These are phyloP conservation scores for Aspergillus affinis DNA, from an alignment of 495 filamentous ascomycete genomes.

Conservation along the genomic window DNA sequence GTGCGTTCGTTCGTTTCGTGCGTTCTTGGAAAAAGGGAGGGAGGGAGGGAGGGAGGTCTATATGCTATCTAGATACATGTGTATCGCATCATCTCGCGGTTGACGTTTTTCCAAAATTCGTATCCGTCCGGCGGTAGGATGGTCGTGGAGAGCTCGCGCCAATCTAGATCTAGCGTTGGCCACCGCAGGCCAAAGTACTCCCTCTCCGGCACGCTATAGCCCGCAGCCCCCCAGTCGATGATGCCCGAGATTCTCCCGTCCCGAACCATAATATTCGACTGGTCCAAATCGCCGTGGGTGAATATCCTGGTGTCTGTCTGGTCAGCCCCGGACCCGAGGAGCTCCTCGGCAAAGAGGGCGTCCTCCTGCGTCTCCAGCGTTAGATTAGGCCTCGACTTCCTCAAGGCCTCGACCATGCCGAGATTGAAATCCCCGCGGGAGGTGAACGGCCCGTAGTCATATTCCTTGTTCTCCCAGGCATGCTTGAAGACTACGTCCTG, in stretches of 20 bases:
- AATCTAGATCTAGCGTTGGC: slow-evolving; percentile 13
- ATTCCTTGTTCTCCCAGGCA: slow-evolving; percentile 15
- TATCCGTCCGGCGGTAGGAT: slow-evolving; percentile 8
- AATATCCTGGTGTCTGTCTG: slow-evolving; percentile 11
- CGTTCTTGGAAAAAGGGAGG: too few relatives aligned
- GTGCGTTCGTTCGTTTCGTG: not conserved
- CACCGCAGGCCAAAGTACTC: slow-evolving; percentile 19
- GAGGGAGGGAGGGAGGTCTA: not conserved
- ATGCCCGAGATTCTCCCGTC: slow-evolving; percentile 12
- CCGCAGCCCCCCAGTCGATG: slow-evolving; percentile 23
- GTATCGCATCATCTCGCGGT: slow-evolving; percentile 13
- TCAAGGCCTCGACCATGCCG: slow-evolving; percentile 23
- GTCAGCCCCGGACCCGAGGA: slow-evolving; percentile 13
- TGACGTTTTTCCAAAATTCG: slow-evolving; percentile 8
- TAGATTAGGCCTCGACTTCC: slow-evolving; percentile 13
- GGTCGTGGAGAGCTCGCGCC: slow-evolving; percentile 10
- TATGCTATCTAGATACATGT: slow-evolving; percentile 4
- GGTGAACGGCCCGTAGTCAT: slow-evolving; percentile 22
- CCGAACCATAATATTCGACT: slow-evolving; percentile 14
- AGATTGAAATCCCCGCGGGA: slow-evolving; percentile 20
- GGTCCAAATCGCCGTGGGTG: slow-evolving; percentile 22
- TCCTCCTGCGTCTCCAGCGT: slow-evolving; percentile 12
- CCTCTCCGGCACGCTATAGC: slow-evolving; percentile 19
- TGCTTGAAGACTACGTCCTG: slow-evolving; percentile 20
- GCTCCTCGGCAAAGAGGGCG: slow-evolving; percentile 15